Conservation (phyloP, 331 rosid genomes). For the Malus hybrid region DNA sequence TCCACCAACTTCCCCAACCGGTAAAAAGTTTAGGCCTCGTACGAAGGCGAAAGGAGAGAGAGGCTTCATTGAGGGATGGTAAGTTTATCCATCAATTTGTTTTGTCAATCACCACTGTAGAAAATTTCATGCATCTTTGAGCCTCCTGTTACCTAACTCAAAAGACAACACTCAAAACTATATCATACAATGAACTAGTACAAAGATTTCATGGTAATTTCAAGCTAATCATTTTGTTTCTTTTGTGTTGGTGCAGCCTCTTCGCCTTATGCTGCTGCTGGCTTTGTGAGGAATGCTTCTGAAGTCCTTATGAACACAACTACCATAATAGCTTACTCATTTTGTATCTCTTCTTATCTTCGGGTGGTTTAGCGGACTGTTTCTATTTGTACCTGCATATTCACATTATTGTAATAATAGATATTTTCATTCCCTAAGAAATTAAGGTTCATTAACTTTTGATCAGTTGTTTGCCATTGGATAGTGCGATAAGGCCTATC, state of each 20-base stretch:
- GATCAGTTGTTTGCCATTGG: too few relatives aligned
- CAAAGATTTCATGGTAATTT: not conserved
- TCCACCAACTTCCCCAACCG: slow-evolving; percentile 38
- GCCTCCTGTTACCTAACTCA: not conserved
- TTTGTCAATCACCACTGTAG: not conserved
- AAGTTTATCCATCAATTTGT: slow-evolving; percentile 4
- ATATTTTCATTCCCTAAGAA: not conserved
- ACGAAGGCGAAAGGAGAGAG: slow-evolving; percentile 60
- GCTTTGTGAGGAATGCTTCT: slow-evolving; percentile 67
- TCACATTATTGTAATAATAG: not conserved
- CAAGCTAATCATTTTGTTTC: slow-evolving; percentile 2
- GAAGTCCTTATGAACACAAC: not conserved
- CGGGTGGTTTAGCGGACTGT: not conserved
- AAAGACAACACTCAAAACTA: not conserved
- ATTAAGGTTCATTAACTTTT: not conserved
- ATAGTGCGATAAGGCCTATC: too few relatives aligned
- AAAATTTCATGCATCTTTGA: not conserved
- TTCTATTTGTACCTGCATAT: not conserved
- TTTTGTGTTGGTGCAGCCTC: slow-evolving; percentile 49
- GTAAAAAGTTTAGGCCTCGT: slow-evolving; percentile 23
- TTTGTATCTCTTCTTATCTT: not conserved
- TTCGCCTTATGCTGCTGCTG: slow-evolving; percentile 85
- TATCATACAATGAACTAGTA: not conserved
- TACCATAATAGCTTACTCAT: not conserved
- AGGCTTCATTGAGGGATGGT: slow-evolving; percentile 85